Evolutionary conservation across 768 basidiomycete species (phyloP).

Genomic region (Multifurca ochricompacta): DNA sequence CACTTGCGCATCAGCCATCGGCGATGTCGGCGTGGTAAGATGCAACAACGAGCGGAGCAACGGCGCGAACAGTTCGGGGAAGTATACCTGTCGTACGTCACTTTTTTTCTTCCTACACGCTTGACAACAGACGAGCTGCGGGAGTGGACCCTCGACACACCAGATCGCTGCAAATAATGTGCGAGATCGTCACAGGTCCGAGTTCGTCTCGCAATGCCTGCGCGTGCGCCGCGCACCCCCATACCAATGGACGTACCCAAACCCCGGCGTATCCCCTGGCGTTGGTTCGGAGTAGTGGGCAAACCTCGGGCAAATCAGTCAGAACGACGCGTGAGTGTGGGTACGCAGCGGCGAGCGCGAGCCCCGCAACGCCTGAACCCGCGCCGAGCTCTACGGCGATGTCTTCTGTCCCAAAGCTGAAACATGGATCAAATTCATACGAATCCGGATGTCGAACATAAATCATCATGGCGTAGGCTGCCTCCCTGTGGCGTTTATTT

Average conservation of each 20-base stretch:
- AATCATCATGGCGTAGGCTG: conserved; percentile 49
- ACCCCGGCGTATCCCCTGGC: conserved; percentile 24
- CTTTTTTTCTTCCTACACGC: background rate
- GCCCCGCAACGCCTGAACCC: conserved; percentile 59
- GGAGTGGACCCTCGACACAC: conserved; percentile 36
- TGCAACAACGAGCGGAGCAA: conserved; percentile 68
- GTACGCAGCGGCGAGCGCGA: conserved; percentile 26
- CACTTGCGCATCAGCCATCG: conserved; percentile 28
- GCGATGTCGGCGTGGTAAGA: conserved; percentile 36
- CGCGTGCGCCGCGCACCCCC: conserved; percentile 53
- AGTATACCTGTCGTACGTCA: conserved; percentile 59
- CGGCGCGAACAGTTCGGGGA: conserved; percentile 72
- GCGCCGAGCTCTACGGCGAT: conserved; percentile 72
- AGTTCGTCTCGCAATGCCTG: conserved; percentile 35
- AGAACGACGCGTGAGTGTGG: conserved; percentile 33
- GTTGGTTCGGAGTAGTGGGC: conserved; percentile 41
- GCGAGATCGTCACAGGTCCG: conserved; percentile 35
- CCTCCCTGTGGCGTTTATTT: conserved; percentile 47
- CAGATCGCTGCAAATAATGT: conserved; percentile 79
- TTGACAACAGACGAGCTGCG: background rate
- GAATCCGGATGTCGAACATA: conserved; percentile 41
- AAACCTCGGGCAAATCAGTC: conserved; percentile 77
- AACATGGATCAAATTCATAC: conserved; percentile 46
- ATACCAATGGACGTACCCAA: conserved; percentile 53
- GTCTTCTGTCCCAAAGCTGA: conserved; percentile 31